Percentiles rank a stretch among this genome's conserved stretches.
Evolutionary conservation across 2,329 filamentous ascomycete genomes (phyloP).

Genomic region (Stenocarpella maydis): DNA sequence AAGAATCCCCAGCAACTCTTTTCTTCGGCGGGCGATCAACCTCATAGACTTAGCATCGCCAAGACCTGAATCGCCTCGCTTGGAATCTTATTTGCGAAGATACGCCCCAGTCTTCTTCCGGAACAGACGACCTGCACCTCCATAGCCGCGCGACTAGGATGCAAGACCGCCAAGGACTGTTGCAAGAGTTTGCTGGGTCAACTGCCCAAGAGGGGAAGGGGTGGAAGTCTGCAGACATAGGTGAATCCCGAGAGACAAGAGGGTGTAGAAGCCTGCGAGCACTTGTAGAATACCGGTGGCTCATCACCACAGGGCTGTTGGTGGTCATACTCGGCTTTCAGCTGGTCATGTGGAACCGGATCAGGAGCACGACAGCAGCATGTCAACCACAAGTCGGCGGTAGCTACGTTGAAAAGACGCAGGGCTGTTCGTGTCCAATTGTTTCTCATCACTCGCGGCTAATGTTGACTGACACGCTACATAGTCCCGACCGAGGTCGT

Average conservation of each 20-base stretch:
- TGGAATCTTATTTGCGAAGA: no score
- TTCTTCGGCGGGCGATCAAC: background rate
- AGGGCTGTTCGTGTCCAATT: slow-evolving; percentile 43
- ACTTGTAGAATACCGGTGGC: slow-evolving; percentile 42
- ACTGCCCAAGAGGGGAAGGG: slow-evolving; percentile 42
- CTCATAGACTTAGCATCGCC: background rate
- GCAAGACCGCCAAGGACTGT: slow-evolving; percentile 43
- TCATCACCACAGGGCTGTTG: slow-evolving; percentile 44
- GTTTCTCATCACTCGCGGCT: no score
- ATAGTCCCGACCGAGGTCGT: slow-evolving; percentile 48
- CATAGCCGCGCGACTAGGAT: slow-evolving; percentile 38
- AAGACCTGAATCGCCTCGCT: background rate
- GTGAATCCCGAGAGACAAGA: slow-evolving; percentile 28
- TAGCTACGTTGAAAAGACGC: slow-evolving; percentile 47
- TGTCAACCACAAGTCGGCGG: slow-evolving; percentile 48
- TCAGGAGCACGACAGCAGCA: background rate
- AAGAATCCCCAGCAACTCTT: background rate
- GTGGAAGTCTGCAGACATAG: slow-evolving; percentile 37
- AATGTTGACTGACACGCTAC: background rate
- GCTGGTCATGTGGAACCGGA: slow-evolving; percentile 37
- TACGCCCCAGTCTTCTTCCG: background rate
- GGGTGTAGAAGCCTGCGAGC: slow-evolving; percentile 25
- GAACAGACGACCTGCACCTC: background rate
- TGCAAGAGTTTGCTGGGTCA: slow-evolving; percentile 45
- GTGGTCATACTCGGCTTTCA: slow-evolving; percentile 42